phyloP scores from a whole-genome alignment of 306 rosid genomes.

The Citrullus mucosospermus region DNA sequence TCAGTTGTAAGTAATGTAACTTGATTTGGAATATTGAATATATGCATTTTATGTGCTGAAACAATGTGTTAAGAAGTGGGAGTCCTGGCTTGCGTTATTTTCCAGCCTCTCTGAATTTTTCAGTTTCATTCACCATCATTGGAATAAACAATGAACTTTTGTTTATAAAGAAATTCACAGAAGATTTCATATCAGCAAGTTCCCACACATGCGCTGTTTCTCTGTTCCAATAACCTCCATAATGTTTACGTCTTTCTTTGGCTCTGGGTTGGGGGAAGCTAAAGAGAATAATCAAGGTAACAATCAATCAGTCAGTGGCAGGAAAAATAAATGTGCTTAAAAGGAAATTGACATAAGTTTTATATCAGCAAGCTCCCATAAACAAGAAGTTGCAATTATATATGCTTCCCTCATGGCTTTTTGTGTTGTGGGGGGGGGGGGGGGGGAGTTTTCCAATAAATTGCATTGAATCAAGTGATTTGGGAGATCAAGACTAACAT shows the following conservation, averaged over 20 bases:
- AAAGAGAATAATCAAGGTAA: neutral
- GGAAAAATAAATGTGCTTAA: neutral
- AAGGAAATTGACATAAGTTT: neutral
- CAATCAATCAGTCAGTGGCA: neutral
- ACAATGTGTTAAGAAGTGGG: neutral
- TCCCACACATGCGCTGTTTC: neutral
- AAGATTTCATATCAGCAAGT: neutral
- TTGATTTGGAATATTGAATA: neutral
- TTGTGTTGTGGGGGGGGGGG: neutral
- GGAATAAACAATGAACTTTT: neutral
- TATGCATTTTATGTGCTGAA: too few relatives aligned
- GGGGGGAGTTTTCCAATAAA: neutral
- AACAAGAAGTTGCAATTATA: neutral
- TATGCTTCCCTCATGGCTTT: neutral
- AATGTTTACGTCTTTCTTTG: neutral
- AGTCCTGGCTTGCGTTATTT: neutral
- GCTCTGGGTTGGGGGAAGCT: neutral
- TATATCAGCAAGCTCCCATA: neutral
- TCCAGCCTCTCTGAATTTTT: neutral
- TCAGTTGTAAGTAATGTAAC: neutral
- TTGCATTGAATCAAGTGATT: neutral
- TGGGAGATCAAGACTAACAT: neutral
- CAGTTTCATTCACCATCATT: neutral
- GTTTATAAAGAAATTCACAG: neutral
- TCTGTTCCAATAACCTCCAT: constrained; percentile 1